Conservation (phyloP, 2,329 filamentous ascomycete species). For the Paracorniculantispora psalliotae region DNA sequence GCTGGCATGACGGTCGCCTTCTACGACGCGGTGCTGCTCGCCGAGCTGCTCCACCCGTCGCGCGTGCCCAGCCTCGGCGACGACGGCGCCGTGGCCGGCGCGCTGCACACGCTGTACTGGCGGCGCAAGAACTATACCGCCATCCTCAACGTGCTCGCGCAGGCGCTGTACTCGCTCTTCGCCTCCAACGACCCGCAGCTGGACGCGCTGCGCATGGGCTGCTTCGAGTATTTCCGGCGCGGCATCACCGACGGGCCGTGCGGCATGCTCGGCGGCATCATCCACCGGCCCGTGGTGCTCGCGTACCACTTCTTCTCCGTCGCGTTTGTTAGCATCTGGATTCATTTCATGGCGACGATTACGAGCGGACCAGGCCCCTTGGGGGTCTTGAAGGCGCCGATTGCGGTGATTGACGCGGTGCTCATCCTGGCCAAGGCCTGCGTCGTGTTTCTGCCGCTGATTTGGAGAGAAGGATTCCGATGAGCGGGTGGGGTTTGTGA, state of each 20-base stretch:
- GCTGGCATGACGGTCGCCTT: slow-evolving; percentile 98
- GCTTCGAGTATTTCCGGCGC: slow-evolving; percentile 86
- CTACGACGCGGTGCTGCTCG: slow-evolving; percentile 79
- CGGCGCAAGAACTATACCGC: slow-evolving; percentile 72
- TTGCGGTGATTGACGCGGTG: slow-evolving; percentile 60
- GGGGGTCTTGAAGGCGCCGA: slow-evolving; percentile 45
- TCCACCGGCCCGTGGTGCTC: slow-evolving; percentile 70
- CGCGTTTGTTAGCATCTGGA: slow-evolving; percentile 80
- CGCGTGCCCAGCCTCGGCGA: slow-evolving; percentile 66
- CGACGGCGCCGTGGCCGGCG: slow-evolving; percentile 57
- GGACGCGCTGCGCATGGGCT: slow-evolving; percentile 76
- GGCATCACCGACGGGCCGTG: slow-evolving; percentile 73
- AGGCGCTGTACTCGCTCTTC: slow-evolving; percentile 88
- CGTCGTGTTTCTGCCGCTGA: slow-evolving; percentile 76
- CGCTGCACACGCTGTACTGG: slow-evolving; percentile 80
- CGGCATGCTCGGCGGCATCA: slow-evolving; percentile 75
- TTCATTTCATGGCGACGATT: slow-evolving; percentile 39
- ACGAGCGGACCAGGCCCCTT: slow-evolving; percentile 24
- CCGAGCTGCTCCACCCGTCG: slow-evolving; percentile 66
- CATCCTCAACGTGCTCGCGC: slow-evolving; percentile 96
- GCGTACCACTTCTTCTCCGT: slow-evolving; percentile 94
- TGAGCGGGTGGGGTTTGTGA: no score
- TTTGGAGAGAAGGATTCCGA: slow-evolving; percentile 58
- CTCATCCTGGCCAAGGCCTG: slow-evolving; percentile 76
- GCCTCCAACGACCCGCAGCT: slow-evolving; percentile 77